Evolutionary conservation across 768 basidiomycete genomes (phyloP).

Genomic region (Rubroboletus pulcherrimus): DNA sequence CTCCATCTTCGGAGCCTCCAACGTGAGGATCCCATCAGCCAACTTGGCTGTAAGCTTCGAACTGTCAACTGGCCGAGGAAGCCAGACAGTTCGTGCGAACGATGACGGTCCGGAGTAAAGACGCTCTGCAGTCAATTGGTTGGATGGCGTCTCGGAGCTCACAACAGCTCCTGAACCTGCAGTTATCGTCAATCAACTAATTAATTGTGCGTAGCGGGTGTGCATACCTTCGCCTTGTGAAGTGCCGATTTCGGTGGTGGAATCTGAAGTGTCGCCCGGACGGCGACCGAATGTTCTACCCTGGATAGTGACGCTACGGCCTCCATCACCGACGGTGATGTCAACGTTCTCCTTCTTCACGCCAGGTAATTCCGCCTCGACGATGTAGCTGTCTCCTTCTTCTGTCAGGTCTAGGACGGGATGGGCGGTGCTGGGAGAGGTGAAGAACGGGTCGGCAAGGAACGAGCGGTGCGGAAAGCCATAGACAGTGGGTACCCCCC

Average conservation of each 20-base stretch:
- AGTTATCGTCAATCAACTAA: neutral
- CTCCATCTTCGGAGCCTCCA: constrained; percentile 57
- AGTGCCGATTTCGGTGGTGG: constrained; percentile 10
- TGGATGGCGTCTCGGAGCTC: constrained; percentile 28
- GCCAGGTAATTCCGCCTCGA: constrained; percentile 78
- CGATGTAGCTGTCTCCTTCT: constrained; percentile 56
- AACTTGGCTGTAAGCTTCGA: constrained; percentile 60
- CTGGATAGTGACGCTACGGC: constrained; percentile 68
- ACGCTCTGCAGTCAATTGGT: constrained; percentile 57
- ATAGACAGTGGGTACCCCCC: constrained; percentile 26
- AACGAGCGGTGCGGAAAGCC: constrained; percentile 33
- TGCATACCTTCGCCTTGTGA: constrained; percentile 30
- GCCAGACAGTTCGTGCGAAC: constrained; percentile 70
- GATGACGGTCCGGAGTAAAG: constrained; percentile 49
- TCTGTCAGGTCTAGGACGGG: constrained; percentile 71
- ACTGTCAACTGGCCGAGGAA: constrained; percentile 60
- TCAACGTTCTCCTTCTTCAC: constrained; percentile 75
- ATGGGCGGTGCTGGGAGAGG: constrained; percentile 30
- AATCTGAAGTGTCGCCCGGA: constrained; percentile 18
- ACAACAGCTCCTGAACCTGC: constrained; percentile 15
- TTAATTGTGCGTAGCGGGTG: neutral
- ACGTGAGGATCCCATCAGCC: constrained; percentile 63
- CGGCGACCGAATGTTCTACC: constrained; percentile 46
- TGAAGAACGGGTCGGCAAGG: constrained; percentile 51
- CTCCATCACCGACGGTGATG: constrained; percentile 65